Evolutionary conservation across 176 grass and related monocot genomes (phyloP), one percentile per base, ranked within the genome.

Genomic region (Carex kokanica): DNA sequence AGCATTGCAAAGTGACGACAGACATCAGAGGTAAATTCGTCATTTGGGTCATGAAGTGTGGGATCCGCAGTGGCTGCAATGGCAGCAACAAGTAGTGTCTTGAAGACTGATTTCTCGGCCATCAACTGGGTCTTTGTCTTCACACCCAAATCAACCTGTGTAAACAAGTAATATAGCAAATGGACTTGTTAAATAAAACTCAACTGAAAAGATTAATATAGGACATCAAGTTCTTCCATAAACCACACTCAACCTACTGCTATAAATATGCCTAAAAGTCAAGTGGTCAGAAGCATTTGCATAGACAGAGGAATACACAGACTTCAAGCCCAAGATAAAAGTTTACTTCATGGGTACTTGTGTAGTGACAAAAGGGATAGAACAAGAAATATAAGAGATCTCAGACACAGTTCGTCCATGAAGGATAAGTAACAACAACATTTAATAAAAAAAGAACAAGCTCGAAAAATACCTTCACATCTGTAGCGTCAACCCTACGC

Each of bases 121-220:
- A 99, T 71, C 70, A 99, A 81, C 18, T 99, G 96, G 47, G 96
- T 99, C 79, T 99, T 99, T 89, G 96, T 99, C 89, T 99, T 99
- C 75, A 99, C 96, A 84, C 96, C 96, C 80, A 99, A 86, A 88
- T 99, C 96, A 81, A 92, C 91, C 96, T 99, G 83, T 2, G 78
- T 80, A 85, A 60, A 58, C 23, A 85, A 52, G 59, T 36, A 82
- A 82, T 54, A 82, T 61, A 36, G 13, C 13, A 63, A 53, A 53
- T 56, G 47, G 25, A 55, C 17, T 55, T 34, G 23, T 56, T 54
- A 52, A 74, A 56, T 56, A 56, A 17, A 78, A 78, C 51, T 78
- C 31, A 1, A 56, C 23, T 18, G 51, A 56, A 77, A 78, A 56
- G 0, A 78, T 18, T 18, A 56, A 78, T 31, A 23, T 56, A 78